These are phyloP conservation scores for Pyrus hybrid DNA, from an alignment of 331 rosid genomes.

Conservation along the genomic window DNA sequence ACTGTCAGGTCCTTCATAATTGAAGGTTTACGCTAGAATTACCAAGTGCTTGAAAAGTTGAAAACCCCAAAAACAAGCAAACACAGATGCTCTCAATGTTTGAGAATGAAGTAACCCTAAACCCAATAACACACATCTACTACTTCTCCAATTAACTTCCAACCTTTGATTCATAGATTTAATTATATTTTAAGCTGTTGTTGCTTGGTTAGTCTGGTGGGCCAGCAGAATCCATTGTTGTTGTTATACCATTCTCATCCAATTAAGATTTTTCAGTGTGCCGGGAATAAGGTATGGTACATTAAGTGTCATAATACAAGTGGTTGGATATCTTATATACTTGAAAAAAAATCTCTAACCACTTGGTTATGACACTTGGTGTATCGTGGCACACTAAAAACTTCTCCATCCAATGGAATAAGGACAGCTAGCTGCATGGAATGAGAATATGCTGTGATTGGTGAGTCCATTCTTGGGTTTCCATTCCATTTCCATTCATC, in stretches of 20 bases:
- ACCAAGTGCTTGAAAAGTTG: not conserved
- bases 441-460: not conserved
- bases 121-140: not conserved
- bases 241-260: not conserved
- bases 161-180: not conserved
- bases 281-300: accelerated
- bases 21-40: not conserved
- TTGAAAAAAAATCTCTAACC: too few species aligned
- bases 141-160: not conserved
- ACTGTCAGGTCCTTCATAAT: not conserved
- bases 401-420: not conserved
- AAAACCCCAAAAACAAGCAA: not conserved
- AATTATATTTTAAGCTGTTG: not conserved
- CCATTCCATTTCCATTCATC: too few species aligned
- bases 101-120: not conserved
- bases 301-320: too few species aligned
- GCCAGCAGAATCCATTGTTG: constrained; percentile 15
- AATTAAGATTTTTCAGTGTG: too few species aligned
- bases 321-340: too few species aligned
- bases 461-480: too few species aligned
- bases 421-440: not conserved
- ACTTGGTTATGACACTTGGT: too few species aligned
- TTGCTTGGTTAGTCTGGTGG: constrained; percentile 18
- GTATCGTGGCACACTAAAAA: too few species aligned
- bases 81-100: constrained; percentile 1